Evolutionary conservation across 164 flowering plant genomes (phyloP).

Genomic region (Paratinospora sagittata): DNA sequence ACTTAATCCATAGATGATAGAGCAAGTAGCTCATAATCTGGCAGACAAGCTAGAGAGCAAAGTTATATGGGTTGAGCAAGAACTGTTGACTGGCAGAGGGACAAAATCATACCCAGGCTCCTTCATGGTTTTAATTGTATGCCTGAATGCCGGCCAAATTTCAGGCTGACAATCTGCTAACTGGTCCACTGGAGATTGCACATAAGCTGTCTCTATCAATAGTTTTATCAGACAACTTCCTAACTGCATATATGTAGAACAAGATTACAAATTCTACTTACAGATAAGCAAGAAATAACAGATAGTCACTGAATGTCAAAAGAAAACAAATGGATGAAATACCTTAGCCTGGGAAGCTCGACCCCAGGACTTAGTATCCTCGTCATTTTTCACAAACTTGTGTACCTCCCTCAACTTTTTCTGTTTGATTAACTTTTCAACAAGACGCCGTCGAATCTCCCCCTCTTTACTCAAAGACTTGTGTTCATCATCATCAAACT

Average conservation of each 20-base stretch:
- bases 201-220: constrained; percentile 71
- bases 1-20: neutral
- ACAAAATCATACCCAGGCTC: constrained; percentile 44
- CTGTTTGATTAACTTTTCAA: constrained; percentile 53
- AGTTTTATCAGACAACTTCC: constrained; percentile 81
- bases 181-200: constrained; percentile 65
- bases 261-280: constrained; percentile 10
- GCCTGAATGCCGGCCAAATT: constrained; percentile 87
- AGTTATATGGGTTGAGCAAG: neutral
- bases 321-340: constrained; percentile 10
- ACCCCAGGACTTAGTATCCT: constrained; percentile 50
- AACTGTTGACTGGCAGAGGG: neutral
- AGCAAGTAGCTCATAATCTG: neutral
- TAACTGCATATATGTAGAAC: constrained; percentile 48
- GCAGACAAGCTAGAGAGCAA: neutral
- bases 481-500: constrained; percentile 18
- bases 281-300: neutral
- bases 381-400: constrained; percentile 54
- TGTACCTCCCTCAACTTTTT: constrained; percentile 51
- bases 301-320: constrained; percentile 3
- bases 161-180: constrained; percentile 67
- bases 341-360: constrained; percentile 86
- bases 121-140: constrained; percentile 42
- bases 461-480: constrained; percentile 41
- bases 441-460: constrained; percentile 48